A percentile compares a stretch with the other conserved stretches of the same genome.
These are phyloP conservation scores for Arthrobotrys pseudoclavata DNA, from an alignment of 2,329 filamentous ascomycete species.

Conservation along the genomic window DNA sequence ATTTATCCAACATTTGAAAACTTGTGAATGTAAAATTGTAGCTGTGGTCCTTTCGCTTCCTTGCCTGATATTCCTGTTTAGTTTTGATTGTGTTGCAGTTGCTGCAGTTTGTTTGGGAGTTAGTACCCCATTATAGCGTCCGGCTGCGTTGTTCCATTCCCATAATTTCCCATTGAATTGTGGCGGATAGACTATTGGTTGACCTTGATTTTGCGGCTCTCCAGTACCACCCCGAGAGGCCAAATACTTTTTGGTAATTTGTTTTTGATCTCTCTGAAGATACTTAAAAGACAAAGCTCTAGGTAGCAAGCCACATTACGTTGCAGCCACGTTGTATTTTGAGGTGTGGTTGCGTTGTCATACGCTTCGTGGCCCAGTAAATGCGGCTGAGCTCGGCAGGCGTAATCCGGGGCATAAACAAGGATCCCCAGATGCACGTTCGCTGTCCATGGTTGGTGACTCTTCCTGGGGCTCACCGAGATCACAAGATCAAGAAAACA, in stretches of 20 bases:
- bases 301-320: background rate
- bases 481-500: background rate
- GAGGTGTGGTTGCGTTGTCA: conserved; percentile 1
- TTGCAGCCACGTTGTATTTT: conserved; percentile 19
- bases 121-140: background rate
- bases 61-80: background rate
- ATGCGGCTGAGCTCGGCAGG: conserved; percentile 28
- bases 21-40: background rate
- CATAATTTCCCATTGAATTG: background rate
- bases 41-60: background rate
- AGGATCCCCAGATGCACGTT: conserved; percentile 8
- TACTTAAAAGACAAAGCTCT: background rate
- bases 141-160: background rate
- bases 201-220: background rate
- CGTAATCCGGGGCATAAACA: conserved; percentile 32
- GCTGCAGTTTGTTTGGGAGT: background rate
- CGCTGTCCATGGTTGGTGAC: conserved; percentile 1
- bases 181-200: background rate
- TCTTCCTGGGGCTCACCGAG: background rate
- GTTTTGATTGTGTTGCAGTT: background rate
- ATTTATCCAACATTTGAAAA: too few species aligned
- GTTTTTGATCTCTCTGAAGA: background rate
- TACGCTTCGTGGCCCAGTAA: background rate
- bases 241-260: background rate
- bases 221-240: background rate